Evolutionary conservation across 2,329 filamentous ascomycete species (phyloP).

Genomic region (Alternaria arbusti): DNA sequence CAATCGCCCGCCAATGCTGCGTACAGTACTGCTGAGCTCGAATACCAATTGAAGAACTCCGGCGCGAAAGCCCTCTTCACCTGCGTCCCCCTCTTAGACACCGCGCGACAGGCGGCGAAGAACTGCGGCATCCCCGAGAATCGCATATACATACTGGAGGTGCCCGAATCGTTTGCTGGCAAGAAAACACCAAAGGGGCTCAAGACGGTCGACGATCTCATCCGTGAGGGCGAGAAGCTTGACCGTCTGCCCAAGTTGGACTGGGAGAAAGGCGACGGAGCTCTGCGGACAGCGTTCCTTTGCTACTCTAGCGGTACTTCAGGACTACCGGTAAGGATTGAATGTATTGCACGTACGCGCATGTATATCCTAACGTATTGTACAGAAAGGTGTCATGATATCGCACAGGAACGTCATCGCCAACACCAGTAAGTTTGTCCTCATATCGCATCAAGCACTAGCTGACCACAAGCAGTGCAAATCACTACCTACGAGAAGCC

Average conservation of each 20-base stretch:
- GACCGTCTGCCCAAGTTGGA: constrained; percentile 62
- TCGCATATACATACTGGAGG: constrained; percentile 71
- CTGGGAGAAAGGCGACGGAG: constrained; percentile 70
- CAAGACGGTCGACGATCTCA: constrained; percentile 70
- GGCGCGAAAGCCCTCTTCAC: constrained; percentile 75
- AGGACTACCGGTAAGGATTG: constrained; percentile 67
- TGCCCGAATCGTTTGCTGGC: constrained; percentile 63
- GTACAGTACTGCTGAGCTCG: constrained; percentile 72
- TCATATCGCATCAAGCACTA: not conserved
- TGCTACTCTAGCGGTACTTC: constrained; percentile 84
- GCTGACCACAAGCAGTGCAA: constrained; percentile 58
- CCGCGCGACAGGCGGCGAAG: constrained; percentile 68
- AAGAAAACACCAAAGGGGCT: constrained; percentile 57
- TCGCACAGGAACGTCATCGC: constrained; percentile 80
- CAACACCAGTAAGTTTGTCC: constrained; percentile 59
- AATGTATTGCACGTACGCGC: constrained; percentile 17
- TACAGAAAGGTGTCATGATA: constrained; percentile 82
- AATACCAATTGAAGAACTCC: constrained; percentile 74
- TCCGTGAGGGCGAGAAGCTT: constrained; percentile 64
- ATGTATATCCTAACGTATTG: constrained; percentile 7
- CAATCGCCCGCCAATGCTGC: constrained; percentile 77
- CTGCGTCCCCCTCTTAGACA: constrained; percentile 69
- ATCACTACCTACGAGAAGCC: constrained; percentile 59
- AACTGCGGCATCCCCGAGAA: constrained; percentile 67
- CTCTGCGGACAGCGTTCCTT: constrained; percentile 73